A percentile compares a stretch with the other conserved stretches of the same genome.
phyloP scores from a whole-genome alignment of 495 filamentous ascomycete species.

The Jackrogersella multiformis region DNA sequence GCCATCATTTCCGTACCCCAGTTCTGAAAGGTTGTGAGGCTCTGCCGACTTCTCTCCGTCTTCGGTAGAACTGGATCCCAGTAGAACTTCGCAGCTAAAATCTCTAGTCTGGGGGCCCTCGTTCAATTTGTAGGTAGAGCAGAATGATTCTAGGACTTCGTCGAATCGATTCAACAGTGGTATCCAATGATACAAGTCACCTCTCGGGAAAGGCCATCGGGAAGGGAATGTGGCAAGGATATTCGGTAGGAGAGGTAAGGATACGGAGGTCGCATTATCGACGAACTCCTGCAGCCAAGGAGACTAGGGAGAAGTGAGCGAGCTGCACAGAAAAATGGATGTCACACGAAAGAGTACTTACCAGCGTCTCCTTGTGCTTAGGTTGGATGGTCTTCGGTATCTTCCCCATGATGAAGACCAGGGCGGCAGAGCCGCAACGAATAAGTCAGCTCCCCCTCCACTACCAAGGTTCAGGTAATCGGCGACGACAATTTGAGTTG shows the following conservation, averaged over 20 bases:
- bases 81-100: constrained; percentile 71
- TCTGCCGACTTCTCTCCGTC: constrained; percentile 50
- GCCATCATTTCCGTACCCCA: constrained; percentile 75
- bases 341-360: constrained; percentile 60
- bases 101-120: constrained; percentile 81
- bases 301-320: constrained; percentile 68
- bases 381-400: constrained; percentile 94
- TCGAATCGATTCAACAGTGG: constrained; percentile 94
- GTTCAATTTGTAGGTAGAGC: constrained; percentile 80
- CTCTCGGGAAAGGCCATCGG: constrained; percentile 95
- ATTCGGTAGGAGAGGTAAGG: constrained; percentile 77
- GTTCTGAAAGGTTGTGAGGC: constrained; percentile 59
- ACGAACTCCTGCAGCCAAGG: constrained; percentile 86
- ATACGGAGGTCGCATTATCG: constrained; percentile 68
- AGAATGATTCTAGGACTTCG: constrained; percentile 81
- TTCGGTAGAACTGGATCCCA: constrained; percentile 54
- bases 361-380: constrained; percentile 93
- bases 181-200: constrained; percentile 99
- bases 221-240: constrained; percentile 82
- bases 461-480: constrained; percentile 51
- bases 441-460: constrained; percentile 58
- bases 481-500: constrained; percentile 50
- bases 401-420: constrained; percentile 79
- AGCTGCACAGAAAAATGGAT: constrained; percentile 38
- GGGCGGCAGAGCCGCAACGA: constrained; percentile 64